Evolutionary conservation across 306 rosid genomes (phyloP).

Genomic region (Vigna unguiculata): DNA sequence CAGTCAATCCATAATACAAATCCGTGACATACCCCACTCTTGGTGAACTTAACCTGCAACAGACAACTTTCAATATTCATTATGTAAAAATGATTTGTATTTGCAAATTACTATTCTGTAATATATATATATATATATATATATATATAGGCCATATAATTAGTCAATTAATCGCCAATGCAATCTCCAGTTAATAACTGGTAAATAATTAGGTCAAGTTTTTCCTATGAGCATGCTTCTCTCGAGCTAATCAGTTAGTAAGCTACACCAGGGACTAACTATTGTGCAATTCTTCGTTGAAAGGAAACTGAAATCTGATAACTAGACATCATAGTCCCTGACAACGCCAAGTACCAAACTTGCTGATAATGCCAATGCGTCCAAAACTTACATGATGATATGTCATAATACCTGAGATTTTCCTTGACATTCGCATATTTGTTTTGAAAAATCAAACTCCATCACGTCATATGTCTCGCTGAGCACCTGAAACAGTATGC

Average conservation of each 20-base stretch:
- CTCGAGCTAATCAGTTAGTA: constrained; percentile 24
- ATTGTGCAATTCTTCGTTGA: background rate
- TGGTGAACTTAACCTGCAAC: constrained; percentile 67
- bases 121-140: no score
- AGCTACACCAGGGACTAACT: constrained; percentile 21
- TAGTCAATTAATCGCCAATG: background rate
- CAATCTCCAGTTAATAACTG: background rate
- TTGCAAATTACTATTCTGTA: constrained; percentile 24
- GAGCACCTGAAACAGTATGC: constrained; percentile 70
- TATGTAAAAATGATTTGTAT: constrained; percentile 32
- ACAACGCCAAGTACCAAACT: constrained; percentile 24
- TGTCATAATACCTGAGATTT: constrained; percentile 64
- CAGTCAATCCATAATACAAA: constrained; percentile 91
- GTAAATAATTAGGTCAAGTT: constrained; percentile 19
- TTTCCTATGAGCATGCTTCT: constrained; percentile 17
- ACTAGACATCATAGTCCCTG: background rate
- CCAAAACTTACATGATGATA: constrained; percentile 27
- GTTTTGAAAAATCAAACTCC: constrained; percentile 89
- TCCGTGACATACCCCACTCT: constrained; percentile 82
- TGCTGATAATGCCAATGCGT: constrained; percentile 33
- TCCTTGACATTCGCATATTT: constrained; percentile 64
- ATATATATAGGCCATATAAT: constrained; percentile 9
- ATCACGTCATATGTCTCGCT: constrained; percentile 70
- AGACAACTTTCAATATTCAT: constrained; percentile 35
- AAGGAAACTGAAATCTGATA: constrained; percentile 5